Base-by-base conservation (phyloP, 2,329 filamentous ascomycete genomes). In the Colletotrichum caudatum region DNA sequence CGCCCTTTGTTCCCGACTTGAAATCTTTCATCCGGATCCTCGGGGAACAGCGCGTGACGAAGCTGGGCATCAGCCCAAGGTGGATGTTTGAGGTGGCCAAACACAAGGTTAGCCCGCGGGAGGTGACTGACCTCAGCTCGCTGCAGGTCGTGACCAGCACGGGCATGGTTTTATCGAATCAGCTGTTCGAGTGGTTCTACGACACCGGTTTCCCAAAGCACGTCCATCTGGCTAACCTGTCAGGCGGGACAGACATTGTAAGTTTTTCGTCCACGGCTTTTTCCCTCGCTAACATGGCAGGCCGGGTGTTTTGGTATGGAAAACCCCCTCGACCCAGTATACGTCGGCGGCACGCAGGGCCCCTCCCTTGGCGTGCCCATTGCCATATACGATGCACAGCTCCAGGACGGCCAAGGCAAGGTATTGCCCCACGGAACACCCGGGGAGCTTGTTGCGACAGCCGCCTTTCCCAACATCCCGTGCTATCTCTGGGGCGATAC, bases 131-230 rank as follows among this genome's bases (percentile, higher is more conserved):
- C 75, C 80, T 97, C 41, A 88, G 87, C 9, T 81, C 80, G 7
- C 83, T 97, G 35, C 82, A 83, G 37, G 80, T 84, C 3, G 92
- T 95, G 39, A 90, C 86, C 0, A 91, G 88, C 64, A 97, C 94
- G 0, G 94, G 94, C 4, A 95, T 95, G 93, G 93, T 96, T 0
- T 85, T 96, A 3, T 89, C 92, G 0, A 90, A 94, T 60, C 88
- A 91, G 50, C 83, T 94, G 44, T 95, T 94, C 77, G 90, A 94
- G 77, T 97, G 94, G 93, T 84, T 93, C 85, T 82, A 95, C 78
- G 91, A 94, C 74, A 82, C 84, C 9, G 93, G 86, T 0, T 97
- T 97, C 78, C 92, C 93, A 0, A 73, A 84, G 0, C 82, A 85
- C 57, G 87, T 91, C 0, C 93, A 94, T 33, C 83, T 97, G 2